Conservation (phyloP, 768 basidiomycete genomes). For the Amanita phalloides region DNA sequence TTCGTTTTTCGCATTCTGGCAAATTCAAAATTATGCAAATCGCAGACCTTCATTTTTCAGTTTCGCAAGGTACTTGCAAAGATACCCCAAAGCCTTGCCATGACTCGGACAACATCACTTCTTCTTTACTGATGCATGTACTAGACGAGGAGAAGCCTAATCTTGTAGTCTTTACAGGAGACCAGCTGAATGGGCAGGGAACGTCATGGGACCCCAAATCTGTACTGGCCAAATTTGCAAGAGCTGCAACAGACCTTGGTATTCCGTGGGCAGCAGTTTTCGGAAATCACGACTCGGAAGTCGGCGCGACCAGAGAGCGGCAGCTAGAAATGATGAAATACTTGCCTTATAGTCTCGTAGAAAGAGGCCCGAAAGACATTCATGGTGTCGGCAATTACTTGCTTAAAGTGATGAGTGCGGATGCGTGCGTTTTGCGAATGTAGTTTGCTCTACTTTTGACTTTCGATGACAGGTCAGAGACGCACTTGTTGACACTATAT, state of each 20-base stretch:
- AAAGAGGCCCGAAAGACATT: slow-evolving; percentile 71
- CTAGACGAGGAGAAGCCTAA: slow-evolving; percentile 83
- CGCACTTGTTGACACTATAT: slow-evolving; percentile 83
- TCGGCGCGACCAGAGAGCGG: slow-evolving; percentile 46
- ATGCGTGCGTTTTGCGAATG: slow-evolving; percentile 46
- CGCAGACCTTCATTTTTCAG: slow-evolving; percentile 90
- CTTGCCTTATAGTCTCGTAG: slow-evolving; percentile 78
- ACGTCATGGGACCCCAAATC: slow-evolving; percentile 85
- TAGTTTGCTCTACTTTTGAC: neutral
- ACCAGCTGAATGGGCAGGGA: slow-evolving; percentile 88
- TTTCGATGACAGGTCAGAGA: slow-evolving; percentile 50
- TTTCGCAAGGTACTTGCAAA: slow-evolving; percentile 64
- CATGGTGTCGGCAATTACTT: slow-evolving; percentile 92
- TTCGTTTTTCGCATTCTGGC: slow-evolving; percentile 76
- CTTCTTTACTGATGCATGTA: slow-evolving; percentile 54
- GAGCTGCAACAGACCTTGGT: slow-evolving; percentile 56
- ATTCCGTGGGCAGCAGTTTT: slow-evolving; percentile 92
- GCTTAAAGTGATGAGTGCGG: slow-evolving; percentile 73
- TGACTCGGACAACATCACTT: slow-evolving; percentile 71
- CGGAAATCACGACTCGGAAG: slow-evolving; percentile 89
- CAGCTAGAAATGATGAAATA: slow-evolving; percentile 65
- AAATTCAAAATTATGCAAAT: slow-evolving; percentile 86
- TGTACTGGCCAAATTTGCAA: slow-evolving; percentile 82
- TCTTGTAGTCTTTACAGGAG: slow-evolving; percentile 85
- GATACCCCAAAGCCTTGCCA: slow-evolving; percentile 56